Conservation (phyloP, 352 stramenopile species). For the Globisporangium megalacanthum region DNA sequence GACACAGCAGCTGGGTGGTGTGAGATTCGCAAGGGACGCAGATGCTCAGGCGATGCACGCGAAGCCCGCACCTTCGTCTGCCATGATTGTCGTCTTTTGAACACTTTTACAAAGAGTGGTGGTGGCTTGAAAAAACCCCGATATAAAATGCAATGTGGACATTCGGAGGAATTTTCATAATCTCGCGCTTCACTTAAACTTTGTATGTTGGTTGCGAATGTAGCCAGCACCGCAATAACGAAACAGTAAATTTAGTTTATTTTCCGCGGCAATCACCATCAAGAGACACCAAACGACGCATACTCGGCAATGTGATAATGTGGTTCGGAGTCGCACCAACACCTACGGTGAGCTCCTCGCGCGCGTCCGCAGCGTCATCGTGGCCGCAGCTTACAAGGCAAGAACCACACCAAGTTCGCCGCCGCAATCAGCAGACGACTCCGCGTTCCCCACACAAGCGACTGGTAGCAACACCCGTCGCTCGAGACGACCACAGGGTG, state of each 20-base stretch:
- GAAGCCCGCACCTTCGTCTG: slow-evolving; percentile 43
- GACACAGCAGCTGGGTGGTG: not conserved
- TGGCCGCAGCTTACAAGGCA: not conserved
- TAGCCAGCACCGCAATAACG: too few species aligned
- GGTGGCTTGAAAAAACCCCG: not conserved
- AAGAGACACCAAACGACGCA: not conserved
- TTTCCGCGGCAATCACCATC: too few species aligned
- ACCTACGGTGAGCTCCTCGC: slow-evolving; percentile 25
- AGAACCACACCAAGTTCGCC: slow-evolving; percentile 15
- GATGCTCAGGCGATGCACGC: not conserved
- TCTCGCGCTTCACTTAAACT: too few species aligned
- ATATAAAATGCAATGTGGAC: too few species aligned
- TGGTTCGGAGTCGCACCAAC: slow-evolving; percentile 65
- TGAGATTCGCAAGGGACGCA: not conserved
- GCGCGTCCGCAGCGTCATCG: slow-evolving; percentile 20
- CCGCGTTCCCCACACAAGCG: not conserved
- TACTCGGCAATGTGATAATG: slow-evolving; percentile 28
- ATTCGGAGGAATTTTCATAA: too few species aligned
- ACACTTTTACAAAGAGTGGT: not conserved
- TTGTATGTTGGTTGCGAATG: too few species aligned
- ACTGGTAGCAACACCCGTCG: not conserved
- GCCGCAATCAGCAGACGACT: slow-evolving; percentile 7
- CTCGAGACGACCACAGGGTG: not conserved
- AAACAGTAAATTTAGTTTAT: too few species aligned
- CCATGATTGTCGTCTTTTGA: slow-evolving; percentile 19